A percentile compares a stretch with the other conserved stretches of the same genome.
Evolutionary conservation across 2,329 filamentous ascomycete genomes (phyloP).

Genomic region (Pseudogymnoascus destructans): DNA sequence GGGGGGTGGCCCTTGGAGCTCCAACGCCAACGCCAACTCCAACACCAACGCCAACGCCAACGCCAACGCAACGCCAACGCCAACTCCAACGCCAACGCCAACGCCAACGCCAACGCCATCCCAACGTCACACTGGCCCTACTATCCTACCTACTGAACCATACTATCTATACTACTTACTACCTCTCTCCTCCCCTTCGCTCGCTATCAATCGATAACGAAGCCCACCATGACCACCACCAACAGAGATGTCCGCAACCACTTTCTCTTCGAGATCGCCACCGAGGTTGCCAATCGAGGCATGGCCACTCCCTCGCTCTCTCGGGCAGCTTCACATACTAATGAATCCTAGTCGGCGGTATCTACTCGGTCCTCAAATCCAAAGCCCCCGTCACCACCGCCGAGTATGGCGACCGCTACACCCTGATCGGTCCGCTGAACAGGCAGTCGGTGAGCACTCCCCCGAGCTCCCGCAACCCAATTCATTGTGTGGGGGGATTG

Average conservation of each 20-base stretch:
- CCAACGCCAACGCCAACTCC: too few species aligned
- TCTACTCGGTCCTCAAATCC: conserved; percentile 98
- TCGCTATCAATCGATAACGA: background rate
- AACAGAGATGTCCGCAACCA: conserved; percentile 75
- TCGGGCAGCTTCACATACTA: conserved; percentile 10
- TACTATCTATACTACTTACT: too few species aligned
- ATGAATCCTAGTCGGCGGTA: conserved; percentile 63
- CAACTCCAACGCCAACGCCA: too few species aligned
- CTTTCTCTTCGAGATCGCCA: conserved; percentile 90
- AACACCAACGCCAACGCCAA: too few species aligned
- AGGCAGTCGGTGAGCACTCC: conserved; percentile 60
- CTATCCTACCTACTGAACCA: too few species aligned
- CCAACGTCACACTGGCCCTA: too few species aligned
- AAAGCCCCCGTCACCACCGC: conserved; percentile 95
- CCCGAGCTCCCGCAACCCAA: background rate
- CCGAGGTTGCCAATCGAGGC: conserved; percentile 95
- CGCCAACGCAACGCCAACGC: too few species aligned
- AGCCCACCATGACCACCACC: conserved; percentile 1
- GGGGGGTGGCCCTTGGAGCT: too few species aligned
- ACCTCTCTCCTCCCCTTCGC: too few species aligned
- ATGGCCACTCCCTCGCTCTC: conserved; percentile 25
- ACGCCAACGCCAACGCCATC: too few species aligned
- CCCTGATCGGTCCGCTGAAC: conserved; percentile 87
- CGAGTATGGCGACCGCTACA: conserved; percentile 97
- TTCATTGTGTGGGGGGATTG: background rate